These are phyloP conservation scores for Raffaelea albimanens DNA, from an alignment of 2,329 filamentous ascomycete genomes.

Conservation along the genomic window DNA sequence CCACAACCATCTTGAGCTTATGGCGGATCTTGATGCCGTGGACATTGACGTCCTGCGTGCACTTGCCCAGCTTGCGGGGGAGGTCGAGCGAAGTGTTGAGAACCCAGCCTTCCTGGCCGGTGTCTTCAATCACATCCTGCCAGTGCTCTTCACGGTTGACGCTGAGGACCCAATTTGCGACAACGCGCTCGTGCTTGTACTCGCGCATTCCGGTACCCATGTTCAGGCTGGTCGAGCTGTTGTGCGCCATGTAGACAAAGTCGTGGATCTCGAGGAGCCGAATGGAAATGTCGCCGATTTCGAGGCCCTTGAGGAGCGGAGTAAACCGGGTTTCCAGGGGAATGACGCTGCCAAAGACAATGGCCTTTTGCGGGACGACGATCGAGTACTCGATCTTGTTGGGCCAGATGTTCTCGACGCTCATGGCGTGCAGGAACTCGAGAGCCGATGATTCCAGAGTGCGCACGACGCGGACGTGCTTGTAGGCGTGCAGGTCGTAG, in stretches of 20 bases:
- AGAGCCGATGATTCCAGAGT: slow-evolving; percentile 68
- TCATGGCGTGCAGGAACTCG: slow-evolving; percentile 80
- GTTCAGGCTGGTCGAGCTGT: slow-evolving; percentile 33
- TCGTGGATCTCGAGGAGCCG: slow-evolving; percentile 74
- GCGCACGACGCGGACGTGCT: slow-evolving; percentile 67
- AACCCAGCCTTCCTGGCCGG: slow-evolving; percentile 55
- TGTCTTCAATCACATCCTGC: slow-evolving; percentile 59
- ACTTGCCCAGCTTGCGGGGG: slow-evolving; percentile 71
- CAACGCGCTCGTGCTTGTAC: slow-evolving; percentile 55
- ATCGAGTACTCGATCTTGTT: slow-evolving; percentile 97
- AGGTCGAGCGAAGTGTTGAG: slow-evolving; percentile 56
- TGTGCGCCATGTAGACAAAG: slow-evolving; percentile 24
- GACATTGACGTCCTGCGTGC: slow-evolving; percentile 81
- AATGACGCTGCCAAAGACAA: slow-evolving; percentile 84
- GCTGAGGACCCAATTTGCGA: slow-evolving; percentile 49
- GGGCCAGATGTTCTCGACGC: slow-evolving; percentile 94
- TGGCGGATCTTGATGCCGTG: slow-evolving; percentile 87
- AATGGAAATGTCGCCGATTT: slow-evolving; percentile 72
- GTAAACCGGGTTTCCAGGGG: slow-evolving; percentile 79
- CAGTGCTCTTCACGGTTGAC: slow-evolving; percentile 53
- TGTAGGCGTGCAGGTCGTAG: slow-evolving; percentile 75
- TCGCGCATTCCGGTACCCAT: slow-evolving; percentile 39
- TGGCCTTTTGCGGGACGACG: slow-evolving; percentile 83
- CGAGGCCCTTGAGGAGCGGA: slow-evolving; percentile 79
- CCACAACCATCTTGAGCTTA: slow-evolving; percentile 84